A percentile compares a stretch with the other conserved stretches of the same genome.
phyloP scores from a whole-genome alignment of 306 rosid genomes.

The Quercus cerris region DNA sequence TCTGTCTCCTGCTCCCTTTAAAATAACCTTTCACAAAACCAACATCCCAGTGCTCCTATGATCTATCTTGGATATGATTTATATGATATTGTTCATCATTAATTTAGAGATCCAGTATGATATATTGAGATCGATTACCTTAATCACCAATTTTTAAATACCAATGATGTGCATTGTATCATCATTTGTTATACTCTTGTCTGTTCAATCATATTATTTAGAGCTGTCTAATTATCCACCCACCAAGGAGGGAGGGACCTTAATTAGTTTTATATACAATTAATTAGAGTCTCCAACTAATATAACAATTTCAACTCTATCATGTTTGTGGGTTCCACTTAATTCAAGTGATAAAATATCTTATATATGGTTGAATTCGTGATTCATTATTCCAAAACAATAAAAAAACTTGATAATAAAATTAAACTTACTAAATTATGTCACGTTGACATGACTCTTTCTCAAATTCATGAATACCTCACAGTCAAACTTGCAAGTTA shows the following conservation, averaged over 20 bases:
- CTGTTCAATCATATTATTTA: slow-evolving; percentile 9
- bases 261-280: neutral
- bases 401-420: no score
- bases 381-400: no score
- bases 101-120: slow-evolving; percentile 29
- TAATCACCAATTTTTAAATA: slow-evolving; percentile 25
- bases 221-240: neutral
- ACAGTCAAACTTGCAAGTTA: no score
- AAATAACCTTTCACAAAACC: slow-evolving; percentile 38
- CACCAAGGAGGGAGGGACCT: neutral
- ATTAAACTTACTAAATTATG: no score
- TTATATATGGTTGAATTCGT: no score
- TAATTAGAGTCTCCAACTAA: no score
- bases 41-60: slow-evolving; percentile 75
- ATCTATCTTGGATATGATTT: slow-evolving; percentile 67
- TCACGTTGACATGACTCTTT: no score
- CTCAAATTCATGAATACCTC: no score
- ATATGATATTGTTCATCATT: slow-evolving; percentile 31
- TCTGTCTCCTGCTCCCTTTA: slow-evolving; percentile 36
- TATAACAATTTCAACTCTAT: no score
- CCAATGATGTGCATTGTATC: slow-evolving; percentile 21
- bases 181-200: slow-evolving; percentile 14
- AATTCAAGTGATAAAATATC: no score
- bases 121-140: slow-evolving; percentile 2
- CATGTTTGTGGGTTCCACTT: no score